A percentile compares a stretch with the other conserved stretches of the same genome.
Conservation (phyloP, 2,329 filamentous ascomycete genomes). For the Aspergillus udagawae region DNA sequence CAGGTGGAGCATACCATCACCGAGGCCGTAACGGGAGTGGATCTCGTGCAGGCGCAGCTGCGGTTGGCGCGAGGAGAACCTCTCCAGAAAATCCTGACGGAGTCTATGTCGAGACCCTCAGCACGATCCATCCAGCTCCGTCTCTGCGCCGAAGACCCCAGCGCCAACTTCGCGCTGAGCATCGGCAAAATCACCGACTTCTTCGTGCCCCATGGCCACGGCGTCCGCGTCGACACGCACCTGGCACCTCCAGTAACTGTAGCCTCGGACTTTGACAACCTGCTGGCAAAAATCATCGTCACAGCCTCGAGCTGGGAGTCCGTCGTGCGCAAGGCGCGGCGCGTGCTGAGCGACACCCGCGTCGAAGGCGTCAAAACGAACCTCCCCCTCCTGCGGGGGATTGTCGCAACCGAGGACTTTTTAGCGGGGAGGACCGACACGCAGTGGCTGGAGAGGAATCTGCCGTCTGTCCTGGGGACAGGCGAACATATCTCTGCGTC, state of each 20-base stretch:
- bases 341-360: slow-evolving; percentile 53
- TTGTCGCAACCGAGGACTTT: slow-evolving; percentile 52
- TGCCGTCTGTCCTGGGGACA: slow-evolving; percentile 38
- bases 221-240: slow-evolving; percentile 55
- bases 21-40: slow-evolving; percentile 51
- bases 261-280: slow-evolving; percentile 55
- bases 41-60: slow-evolving; percentile 55
- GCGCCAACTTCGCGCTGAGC: slow-evolving; percentile 52
- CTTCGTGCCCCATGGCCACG: slow-evolving; percentile 54
- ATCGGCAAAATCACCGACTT: slow-evolving; percentile 57
- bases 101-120: slow-evolving; percentile 7
- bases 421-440: slow-evolving; percentile 48
- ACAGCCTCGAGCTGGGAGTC: slow-evolving; percentile 52
- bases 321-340: slow-evolving; percentile 50
- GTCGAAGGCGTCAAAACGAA: slow-evolving; percentile 59
- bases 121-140: slow-evolving; percentile 50
- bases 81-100: slow-evolving; percentile 36
- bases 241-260: slow-evolving; percentile 44
- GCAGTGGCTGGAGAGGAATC: slow-evolving; percentile 54
- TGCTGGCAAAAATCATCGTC: slow-evolving; percentile 58
- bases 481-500: slow-evolving; percentile 27
- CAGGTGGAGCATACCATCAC: slow-evolving; percentile 63
- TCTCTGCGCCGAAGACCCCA: slow-evolving; percentile 55
- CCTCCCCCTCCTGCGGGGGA: slow-evolving; percentile 51
- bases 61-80: slow-evolving; percentile 50